Evolutionary conservation across 305 asterid genomes (phyloP).

Genomic region (Fraxinus greggii): DNA sequence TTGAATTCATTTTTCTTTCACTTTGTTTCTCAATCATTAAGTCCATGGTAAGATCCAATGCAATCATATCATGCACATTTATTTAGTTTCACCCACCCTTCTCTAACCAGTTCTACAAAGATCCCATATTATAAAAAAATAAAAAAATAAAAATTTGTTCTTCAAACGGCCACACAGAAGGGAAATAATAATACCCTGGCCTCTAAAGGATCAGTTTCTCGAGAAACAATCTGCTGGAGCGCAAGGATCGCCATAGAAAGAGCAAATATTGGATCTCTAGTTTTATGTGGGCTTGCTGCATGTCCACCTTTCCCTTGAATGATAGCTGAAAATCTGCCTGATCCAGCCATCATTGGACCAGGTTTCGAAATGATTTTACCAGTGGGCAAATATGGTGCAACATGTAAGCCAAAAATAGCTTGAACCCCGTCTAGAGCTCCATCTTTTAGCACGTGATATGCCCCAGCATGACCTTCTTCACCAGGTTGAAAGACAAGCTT

Average conservation of each 20-base stretch:
- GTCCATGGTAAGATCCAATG: not conserved
- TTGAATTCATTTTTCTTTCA: not conserved
- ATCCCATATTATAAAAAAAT: not conserved
- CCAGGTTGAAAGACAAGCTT: conserved; percentile 88
- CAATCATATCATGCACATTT: not conserved
- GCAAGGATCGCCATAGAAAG: conserved; percentile 70
- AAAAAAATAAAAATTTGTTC: conserved; percentile 3
- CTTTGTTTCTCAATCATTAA: not conserved
- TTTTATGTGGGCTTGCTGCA: conserved; percentile 68
- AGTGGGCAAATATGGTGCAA: conserved; percentile 43
- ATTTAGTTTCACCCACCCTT: not conserved
- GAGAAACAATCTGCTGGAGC: conserved; percentile 76
- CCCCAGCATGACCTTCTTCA: conserved; percentile 86
- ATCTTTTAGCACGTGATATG: conserved; percentile 54
- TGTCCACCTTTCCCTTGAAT: conserved; percentile 81
- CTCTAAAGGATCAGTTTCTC: conserved; percentile 81
- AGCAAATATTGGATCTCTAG: conserved; percentile 66
- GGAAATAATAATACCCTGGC: conserved; percentile 46
- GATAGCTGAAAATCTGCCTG: conserved; percentile 57
- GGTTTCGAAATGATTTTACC: conserved; percentile 61
- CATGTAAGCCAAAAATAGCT: conserved; percentile 71
- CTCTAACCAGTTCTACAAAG: not conserved
- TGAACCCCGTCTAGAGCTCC: conserved; percentile 68
- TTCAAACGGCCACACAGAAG: not conserved
- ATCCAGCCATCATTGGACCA: conserved; percentile 78